These are phyloP conservation scores for Salix brachista DNA, from an alignment of 345 rosid species.

Conservation along the genomic window DNA sequence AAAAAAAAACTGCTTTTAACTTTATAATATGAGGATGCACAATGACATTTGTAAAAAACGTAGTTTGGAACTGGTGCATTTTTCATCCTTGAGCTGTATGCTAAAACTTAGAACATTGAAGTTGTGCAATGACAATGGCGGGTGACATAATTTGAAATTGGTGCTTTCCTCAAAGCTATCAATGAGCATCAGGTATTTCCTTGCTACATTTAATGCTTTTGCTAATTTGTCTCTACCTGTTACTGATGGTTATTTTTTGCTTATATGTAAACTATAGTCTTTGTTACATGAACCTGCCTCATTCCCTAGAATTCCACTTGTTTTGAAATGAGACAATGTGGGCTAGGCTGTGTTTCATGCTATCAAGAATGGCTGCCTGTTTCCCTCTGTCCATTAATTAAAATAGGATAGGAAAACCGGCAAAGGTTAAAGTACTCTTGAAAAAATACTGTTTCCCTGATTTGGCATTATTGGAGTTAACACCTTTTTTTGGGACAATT, in stretches of 20 bases:
- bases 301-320: too few relatives aligned
- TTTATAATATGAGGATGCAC: background rate
- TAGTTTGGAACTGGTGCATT: background rate
- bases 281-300: too few relatives aligned
- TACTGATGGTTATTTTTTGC: background rate
- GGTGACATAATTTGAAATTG: background rate
- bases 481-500: too few relatives aligned
- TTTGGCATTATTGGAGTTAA: too few relatives aligned
- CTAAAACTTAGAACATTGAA: background rate
- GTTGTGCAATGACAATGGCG: background rate
- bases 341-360: too few relatives aligned
- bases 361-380: too few relatives aligned
- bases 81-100: background rate
- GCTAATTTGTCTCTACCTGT: background rate
- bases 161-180: constrained; percentile 54
- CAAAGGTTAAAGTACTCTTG: too few relatives aligned
- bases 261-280: background rate
- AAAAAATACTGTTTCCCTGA: too few relatives aligned
- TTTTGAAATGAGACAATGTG: too few relatives aligned
- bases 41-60: background rate
- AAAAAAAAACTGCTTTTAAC: background rate
- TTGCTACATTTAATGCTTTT: background rate
- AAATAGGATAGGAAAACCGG: too few relatives aligned
- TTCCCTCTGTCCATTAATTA: too few relatives aligned
- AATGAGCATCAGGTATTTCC: constrained; percentile 54